Evolutionary conservation across 805 yeast genomes (phyloP).

Genomic region (Suhomyces emberorum): DNA sequence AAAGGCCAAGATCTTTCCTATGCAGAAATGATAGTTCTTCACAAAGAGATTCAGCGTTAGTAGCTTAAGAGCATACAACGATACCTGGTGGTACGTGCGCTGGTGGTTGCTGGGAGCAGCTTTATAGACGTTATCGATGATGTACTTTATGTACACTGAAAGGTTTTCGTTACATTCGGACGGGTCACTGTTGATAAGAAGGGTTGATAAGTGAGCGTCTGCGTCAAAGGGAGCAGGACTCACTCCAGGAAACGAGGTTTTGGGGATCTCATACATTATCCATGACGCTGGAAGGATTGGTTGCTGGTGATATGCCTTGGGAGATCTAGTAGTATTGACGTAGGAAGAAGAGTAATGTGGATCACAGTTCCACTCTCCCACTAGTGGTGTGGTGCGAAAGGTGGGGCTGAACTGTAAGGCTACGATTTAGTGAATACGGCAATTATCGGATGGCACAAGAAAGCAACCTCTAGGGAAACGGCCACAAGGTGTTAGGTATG

Average conservation of each 20-base stretch:
- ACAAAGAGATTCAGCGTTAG: conserved; percentile 37
- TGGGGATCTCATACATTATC: conserved; percentile 1
- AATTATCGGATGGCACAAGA: too few species aligned
- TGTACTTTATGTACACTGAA: conserved; percentile 29
- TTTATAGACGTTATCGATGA: conserved; percentile 28
- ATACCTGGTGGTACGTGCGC: conserved; percentile 28
- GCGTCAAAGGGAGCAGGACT: neutral
- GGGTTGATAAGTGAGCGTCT: conserved; percentile 13
- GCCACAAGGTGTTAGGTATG: too few species aligned
- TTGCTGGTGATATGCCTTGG: too few species aligned
- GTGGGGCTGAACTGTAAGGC: too few species aligned
- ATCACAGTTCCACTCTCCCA: too few species aligned
- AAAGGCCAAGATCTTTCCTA: conserved; percentile 37
- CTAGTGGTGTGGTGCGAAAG: too few species aligned
- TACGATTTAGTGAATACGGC: too few species aligned
- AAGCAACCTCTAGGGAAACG: too few species aligned
- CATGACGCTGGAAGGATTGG: too few species aligned
- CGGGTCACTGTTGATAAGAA: conserved; percentile 37
- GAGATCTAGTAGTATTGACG: too few species aligned
- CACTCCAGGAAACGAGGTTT: conserved; percentile 5
- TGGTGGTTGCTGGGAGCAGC: conserved; percentile 9
- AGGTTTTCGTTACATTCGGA: conserved; percentile 38
- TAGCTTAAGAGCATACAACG: conserved; percentile 32
- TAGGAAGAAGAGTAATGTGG: too few species aligned
- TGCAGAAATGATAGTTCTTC: conserved; percentile 33